phyloP scores from a whole-genome alignment of 1,284 basidiomycete species.

The Afroboletus lepidellus region DNA sequence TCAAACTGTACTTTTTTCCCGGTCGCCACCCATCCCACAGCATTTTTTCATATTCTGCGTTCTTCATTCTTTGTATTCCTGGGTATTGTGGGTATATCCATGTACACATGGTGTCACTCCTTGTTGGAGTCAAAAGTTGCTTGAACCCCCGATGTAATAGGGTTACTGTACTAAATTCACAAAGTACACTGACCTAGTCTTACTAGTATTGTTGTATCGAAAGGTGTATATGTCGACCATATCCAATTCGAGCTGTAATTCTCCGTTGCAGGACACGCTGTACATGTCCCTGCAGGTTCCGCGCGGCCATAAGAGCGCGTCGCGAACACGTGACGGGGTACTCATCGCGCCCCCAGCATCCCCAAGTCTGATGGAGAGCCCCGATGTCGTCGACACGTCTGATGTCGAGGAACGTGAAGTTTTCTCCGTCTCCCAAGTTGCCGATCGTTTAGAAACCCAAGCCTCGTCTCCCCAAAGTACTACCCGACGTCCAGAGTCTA shows the following conservation, averaged over 20 bases:
- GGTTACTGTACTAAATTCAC: slow-evolving; percentile 7
- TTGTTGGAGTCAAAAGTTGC: slow-evolving; percentile 6
- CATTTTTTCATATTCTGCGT: slow-evolving; percentile 12
- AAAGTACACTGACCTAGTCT: slow-evolving; percentile 7
- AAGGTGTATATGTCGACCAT: slow-evolving; percentile 18
- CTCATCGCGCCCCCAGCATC: neutral
- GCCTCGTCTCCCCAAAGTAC: slow-evolving; percentile 2
- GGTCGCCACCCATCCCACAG: slow-evolving; percentile 5
- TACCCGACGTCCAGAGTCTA: neutral
- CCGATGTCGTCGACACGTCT: slow-evolving; percentile 59
- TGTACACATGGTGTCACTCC: slow-evolving; percentile 13
- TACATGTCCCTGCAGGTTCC: too few relatives aligned
- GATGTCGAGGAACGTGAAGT: slow-evolving; percentile 55
- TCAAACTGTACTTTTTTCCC: slow-evolving; percentile 25
- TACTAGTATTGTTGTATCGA: slow-evolving; percentile 22
- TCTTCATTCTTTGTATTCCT: slow-evolving; percentile 16
- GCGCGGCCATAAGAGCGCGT: neutral
- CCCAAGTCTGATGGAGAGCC: slow-evolving; percentile 28
- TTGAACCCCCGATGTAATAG: slow-evolving; percentile 1
- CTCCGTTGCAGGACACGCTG: neutral
- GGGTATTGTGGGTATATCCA: slow-evolving; percentile 28
- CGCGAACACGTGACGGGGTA: slow-evolving; percentile 27
- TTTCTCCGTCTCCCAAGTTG: slow-evolving; percentile 19
- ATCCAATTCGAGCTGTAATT: neutral
- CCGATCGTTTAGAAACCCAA: neutral